Base-by-base conservation (phyloP, 2,329 filamentous ascomycete species). In the Microdochium bolleyi region DNA sequence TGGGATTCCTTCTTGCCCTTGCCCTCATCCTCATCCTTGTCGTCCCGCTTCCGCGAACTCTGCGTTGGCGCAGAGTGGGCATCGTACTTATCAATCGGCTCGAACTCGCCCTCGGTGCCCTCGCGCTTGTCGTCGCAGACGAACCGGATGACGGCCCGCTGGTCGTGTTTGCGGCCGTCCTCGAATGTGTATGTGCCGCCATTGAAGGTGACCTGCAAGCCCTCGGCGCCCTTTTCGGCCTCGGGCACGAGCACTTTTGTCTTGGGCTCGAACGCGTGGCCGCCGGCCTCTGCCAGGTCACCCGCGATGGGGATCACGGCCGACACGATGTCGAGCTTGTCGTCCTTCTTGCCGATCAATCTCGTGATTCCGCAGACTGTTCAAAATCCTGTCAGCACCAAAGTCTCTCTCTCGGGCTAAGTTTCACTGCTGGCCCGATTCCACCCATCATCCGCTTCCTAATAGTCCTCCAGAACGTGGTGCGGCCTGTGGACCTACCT, bases 71-170 rank as follows among this genome's bases (percentile, higher is more conserved):
- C 57, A 50, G 54, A 52, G 52, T 49, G 54, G 50, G 57, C 52
- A 22, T 74, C 73, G 57, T 83, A 80, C 58, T 80, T 72, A 54
- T 85, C 79, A 56, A 79, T 73, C 2, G 75, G 67, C 48, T 78
- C 73, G 66, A 78, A 81, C 61, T 88, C 83, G 58, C 81, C 82
- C 71, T 96, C 92, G 7, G 86, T 78, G 1, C 92, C 92, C 9
- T 84, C 84, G 59, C 80, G 78, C 2, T 86, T 77, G 27, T 71
- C 74, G 63, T 95, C 87, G 70, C 94, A 99, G 21, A 92, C 67
- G 60, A 97, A 91, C 62, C 95, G 88, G 52, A 97, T 81, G 10
- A 95, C 79, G 3, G 91, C 89, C 62, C 83, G 84, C 67, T 95
- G 88, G 55, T 81, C 73, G 25, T 71, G 71, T 52, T 76, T 74